phyloP scores from a whole-genome alignment of 768 basidiomycete species.

The Pleurotus platypus region DNA sequence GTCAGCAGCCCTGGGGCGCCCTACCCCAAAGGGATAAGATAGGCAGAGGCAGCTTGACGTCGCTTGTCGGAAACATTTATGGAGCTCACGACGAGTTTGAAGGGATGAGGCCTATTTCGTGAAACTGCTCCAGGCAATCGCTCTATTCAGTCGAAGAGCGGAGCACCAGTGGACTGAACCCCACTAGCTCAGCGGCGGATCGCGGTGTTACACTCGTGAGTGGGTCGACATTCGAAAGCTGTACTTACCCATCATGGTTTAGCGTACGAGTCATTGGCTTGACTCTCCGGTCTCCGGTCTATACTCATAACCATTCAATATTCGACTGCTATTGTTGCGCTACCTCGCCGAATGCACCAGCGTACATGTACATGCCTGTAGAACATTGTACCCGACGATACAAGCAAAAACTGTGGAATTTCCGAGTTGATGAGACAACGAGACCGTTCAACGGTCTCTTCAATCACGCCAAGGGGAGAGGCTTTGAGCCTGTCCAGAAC shows the following conservation, averaged over 20 bases:
- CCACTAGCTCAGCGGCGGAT: background rate
- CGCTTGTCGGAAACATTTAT: background rate
- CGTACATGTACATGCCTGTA: background rate
- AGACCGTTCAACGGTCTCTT: background rate
- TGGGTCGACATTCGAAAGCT: constrained; percentile 1
- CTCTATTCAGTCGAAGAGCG: constrained; percentile 3
- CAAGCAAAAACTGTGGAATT: background rate
- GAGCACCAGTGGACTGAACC: background rate
- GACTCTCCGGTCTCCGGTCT: background rate
- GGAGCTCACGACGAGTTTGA: background rate
- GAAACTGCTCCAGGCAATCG: background rate
- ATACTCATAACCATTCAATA: background rate
- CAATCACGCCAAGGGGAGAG: too few species aligned
- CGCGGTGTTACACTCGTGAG: constrained; percentile 4
- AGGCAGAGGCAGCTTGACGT: background rate
- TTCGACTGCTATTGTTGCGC: background rate
- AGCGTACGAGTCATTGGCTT: constrained; percentile 3
- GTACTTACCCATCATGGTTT: background rate
- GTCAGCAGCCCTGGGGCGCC: background rate
- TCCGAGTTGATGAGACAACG: background rate
- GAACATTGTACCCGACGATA: background rate
- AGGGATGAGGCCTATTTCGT: background rate
- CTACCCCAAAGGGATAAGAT: background rate
- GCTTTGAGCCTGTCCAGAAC: too few species aligned
- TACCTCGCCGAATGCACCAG: background rate